These are phyloP conservation scores for Plectosphaerella sp. DNA, from an alignment of 2,329 filamentous ascomycete genomes.

Conservation along the genomic window DNA sequence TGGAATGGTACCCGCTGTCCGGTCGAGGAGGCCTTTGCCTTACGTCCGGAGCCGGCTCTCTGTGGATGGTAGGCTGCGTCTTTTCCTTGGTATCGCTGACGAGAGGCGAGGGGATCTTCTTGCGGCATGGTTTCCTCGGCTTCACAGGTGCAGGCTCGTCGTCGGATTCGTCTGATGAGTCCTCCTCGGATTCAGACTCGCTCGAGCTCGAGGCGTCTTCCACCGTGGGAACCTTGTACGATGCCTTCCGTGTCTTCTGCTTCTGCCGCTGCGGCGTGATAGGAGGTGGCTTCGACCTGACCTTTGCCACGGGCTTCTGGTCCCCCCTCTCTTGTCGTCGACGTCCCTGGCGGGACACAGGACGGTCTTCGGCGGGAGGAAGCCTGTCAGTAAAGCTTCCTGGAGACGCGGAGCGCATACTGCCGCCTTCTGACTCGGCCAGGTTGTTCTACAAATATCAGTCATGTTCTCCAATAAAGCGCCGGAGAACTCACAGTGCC, in stretches of 20 bases:
- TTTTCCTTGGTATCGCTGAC: not conserved
- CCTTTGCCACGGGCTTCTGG: not conserved
- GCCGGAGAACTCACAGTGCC: slow-evolving; percentile 1
- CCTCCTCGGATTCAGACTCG: not conserved
- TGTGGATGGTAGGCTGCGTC: not conserved
- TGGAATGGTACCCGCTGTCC: not conserved
- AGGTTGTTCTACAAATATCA: not conserved
- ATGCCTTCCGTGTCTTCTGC: not conserved
- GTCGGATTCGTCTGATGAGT: not conserved
- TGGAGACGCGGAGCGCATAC: not conserved
- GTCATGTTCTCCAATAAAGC: too few species aligned
- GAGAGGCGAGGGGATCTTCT: not conserved
- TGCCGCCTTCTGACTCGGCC: not conserved
- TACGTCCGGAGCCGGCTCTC: too few species aligned
- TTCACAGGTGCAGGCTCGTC: not conserved
- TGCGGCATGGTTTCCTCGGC: not conserved
- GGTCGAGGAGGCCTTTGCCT: too few species aligned
- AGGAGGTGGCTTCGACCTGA: not conserved
- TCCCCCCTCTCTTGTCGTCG: not conserved
- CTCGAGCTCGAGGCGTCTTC: not conserved
- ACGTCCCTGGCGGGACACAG: not conserved
- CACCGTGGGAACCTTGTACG: not conserved
- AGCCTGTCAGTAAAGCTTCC: not conserved
- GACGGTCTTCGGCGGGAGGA: not conserved
- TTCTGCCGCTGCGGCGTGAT: not conserved